Evolutionary conservation across 2,329 filamentous ascomycete genomes (phyloP).

Genomic region (Penicillium nordicum): DNA sequence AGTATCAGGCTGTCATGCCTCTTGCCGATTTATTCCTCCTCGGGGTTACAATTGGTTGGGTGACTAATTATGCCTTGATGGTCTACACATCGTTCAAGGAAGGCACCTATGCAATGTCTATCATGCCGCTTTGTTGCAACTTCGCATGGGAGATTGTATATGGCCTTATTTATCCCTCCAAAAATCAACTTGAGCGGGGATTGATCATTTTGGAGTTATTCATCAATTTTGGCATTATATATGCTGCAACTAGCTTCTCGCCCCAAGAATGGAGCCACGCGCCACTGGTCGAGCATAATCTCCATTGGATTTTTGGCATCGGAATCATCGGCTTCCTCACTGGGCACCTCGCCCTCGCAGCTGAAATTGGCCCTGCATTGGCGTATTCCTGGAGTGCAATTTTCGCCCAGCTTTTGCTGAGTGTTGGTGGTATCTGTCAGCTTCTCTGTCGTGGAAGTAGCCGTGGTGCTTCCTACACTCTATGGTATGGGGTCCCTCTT

Average conservation of each 20-base stretch:
- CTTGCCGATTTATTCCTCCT: background rate
- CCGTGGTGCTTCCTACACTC: background rate
- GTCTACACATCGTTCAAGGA: background rate
- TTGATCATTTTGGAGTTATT: background rate
- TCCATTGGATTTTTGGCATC: background rate
- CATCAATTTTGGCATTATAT: background rate
- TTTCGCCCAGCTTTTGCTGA: background rate
- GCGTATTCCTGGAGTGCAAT: background rate
- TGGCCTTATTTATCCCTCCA: background rate
- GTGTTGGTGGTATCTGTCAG: background rate
- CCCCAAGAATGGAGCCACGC: too few relatives aligned
- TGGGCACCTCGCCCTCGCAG: too few relatives aligned
- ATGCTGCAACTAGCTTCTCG: background rate
- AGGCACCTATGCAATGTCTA: too few relatives aligned
- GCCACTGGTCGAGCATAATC: background rate
- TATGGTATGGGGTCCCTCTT: background rate
- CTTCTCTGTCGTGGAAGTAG: background rate
- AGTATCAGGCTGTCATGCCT: background rate
- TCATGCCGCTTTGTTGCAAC: background rate
- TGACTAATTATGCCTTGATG: background rate
- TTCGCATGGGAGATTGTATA: background rate
- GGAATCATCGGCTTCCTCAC: too few relatives aligned
- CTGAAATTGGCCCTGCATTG: background rate
- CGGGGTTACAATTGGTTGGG: too few relatives aligned
- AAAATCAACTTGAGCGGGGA: background rate